Evolutionary conservation across 129 eudicot species (phyloP).

Genomic region (Helianthus tuberosus): DNA sequence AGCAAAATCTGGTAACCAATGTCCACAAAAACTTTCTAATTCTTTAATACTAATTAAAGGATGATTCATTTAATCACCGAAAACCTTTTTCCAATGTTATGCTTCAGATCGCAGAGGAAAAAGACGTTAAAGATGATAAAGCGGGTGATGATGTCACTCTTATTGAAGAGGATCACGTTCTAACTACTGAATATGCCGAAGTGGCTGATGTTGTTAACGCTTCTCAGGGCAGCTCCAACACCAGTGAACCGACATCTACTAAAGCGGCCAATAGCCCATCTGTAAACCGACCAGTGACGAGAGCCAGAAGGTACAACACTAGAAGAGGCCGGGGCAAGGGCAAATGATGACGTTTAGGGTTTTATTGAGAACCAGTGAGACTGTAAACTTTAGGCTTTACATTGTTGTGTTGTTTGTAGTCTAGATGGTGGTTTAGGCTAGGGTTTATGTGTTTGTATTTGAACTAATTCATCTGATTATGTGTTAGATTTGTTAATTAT

Average conservation of each 20-base stretch:
- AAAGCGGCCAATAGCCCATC: conserved; percentile 15
- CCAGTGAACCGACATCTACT: conserved; percentile 5
- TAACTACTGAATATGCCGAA: conserved; percentile 15
- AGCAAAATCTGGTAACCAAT: conserved; percentile 50
- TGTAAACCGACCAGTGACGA: conserved; percentile 25
- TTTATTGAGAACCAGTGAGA: neutral
- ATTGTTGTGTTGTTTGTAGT: conserved; percentile 31
- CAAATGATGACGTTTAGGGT: neutral
- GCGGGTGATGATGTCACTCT: conserved; percentile 3
- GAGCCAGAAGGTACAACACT: conserved; percentile 23
- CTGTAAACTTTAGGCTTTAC: conserved; percentile 21
- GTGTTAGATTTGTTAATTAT: conserved; percentile 19
- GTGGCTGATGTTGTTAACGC: conserved; percentile 27
- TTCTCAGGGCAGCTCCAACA: conserved; percentile 44
- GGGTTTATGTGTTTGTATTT: conserved; percentile 23
- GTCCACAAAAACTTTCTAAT: neutral
- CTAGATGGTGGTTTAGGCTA: conserved; percentile 22
- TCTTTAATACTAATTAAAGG: neutral
- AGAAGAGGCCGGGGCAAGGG: conserved; percentile 26
- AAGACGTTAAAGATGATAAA: conserved; percentile 26
- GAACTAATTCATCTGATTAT: conserved; percentile 26
- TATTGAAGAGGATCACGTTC: neutral
- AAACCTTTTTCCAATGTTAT: neutral
- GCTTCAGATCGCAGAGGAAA: conserved; percentile 37
- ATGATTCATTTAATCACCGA: neutral